These are phyloP conservation scores for Penicillium sp. DNA, from an alignment of 2,329 filamentous ascomycete genomes.

Conservation along the genomic window DNA sequence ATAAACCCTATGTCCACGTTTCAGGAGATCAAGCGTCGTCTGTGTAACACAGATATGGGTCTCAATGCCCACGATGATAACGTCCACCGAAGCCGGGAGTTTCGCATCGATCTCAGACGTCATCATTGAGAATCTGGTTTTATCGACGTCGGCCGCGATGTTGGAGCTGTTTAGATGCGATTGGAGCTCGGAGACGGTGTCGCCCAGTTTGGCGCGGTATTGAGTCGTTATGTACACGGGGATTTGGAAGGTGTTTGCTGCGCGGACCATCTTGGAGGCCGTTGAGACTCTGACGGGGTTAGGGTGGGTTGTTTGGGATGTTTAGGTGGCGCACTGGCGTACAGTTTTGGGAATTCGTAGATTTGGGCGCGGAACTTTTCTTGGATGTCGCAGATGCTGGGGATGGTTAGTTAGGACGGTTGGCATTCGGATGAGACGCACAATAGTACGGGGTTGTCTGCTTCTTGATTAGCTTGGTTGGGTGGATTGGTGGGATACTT, in stretches of 20 bases:
- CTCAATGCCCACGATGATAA: constrained; percentile 86
- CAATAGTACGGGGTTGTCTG: constrained; percentile 47
- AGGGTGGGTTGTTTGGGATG: not conserved
- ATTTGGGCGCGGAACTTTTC: constrained; percentile 82
- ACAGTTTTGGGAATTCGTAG: constrained; percentile 79
- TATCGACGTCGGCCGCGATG: constrained; percentile 62
- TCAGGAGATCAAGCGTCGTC: constrained; percentile 75
- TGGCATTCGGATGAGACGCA: constrained; percentile 23
- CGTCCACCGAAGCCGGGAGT: constrained; percentile 47
- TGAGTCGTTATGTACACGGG: constrained; percentile 86
- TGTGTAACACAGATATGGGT: constrained; percentile 92
- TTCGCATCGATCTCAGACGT: constrained; percentile 58
- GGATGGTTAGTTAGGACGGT: not conserved
- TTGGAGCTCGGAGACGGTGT: constrained; percentile 69
- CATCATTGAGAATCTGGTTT: constrained; percentile 86
- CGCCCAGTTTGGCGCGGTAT: constrained; percentile 69
- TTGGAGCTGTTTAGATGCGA: constrained; percentile 44
- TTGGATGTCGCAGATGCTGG: constrained; percentile 87
- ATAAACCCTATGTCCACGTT: constrained; percentile 73
- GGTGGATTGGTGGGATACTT: constrained; percentile 4
- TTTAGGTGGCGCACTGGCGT: constrained; percentile 28
- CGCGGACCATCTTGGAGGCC: constrained; percentile 62
- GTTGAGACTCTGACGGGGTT: constrained; percentile 54
- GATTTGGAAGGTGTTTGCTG: constrained; percentile 51
- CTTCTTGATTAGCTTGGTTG: constrained; percentile 6